Base-by-base conservation (phyloP, 2,329 filamentous ascomycete genomes). In the Aspergillus sp. region DNA sequence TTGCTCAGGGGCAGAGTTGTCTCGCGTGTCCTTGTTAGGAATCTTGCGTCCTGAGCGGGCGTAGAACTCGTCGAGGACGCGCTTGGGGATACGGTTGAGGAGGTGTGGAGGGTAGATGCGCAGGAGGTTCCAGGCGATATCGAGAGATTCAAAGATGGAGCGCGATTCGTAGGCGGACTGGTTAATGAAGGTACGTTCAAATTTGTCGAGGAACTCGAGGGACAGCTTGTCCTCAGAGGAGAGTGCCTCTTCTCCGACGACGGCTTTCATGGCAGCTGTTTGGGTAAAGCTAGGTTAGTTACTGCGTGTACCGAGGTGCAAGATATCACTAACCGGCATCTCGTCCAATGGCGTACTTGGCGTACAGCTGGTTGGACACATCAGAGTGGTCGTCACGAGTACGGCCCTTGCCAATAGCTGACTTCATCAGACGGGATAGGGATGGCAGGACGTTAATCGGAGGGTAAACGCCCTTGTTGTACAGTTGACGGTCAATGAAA, bases 381-480 rank as follows among this genome's bases (percentile, higher is more conserved):
- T 99, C 95, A 68, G 91, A 91, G 79, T 99, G 95, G 72, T 99
- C 96, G 78, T 91, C 93, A 70, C 95, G 90, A 24, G 95, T 99
- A 84, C 93, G 93, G 64, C 91, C 91, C 80, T 98, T 93, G 69
- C 95, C 95, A 72, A 99, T 99, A 76, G 95, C 95, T 71, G 95
- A 99, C 80, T 99, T 99, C 95, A 99, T 99, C 74, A 99, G 89
- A 86, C 95, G 95, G 22, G 95, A 99, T 40, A 99, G 89, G 48
- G 95, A 99, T 22, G 95, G 95, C 61, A 99, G 82, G 64, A 99
- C 95, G 81, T 99, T 99, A 83, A 99, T 99, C 19, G 95, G 95
- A 53, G 95, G 95, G 83, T 96, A 97, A 80, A 99, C 88, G 79
- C 93, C 93, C 82, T 95, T 95, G 85, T 99, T 99, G 83, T 92